These are phyloP conservation scores for Sutorius eximius DNA, from an alignment of 1,284 basidiomycete genomes.

Conservation along the genomic window DNA sequence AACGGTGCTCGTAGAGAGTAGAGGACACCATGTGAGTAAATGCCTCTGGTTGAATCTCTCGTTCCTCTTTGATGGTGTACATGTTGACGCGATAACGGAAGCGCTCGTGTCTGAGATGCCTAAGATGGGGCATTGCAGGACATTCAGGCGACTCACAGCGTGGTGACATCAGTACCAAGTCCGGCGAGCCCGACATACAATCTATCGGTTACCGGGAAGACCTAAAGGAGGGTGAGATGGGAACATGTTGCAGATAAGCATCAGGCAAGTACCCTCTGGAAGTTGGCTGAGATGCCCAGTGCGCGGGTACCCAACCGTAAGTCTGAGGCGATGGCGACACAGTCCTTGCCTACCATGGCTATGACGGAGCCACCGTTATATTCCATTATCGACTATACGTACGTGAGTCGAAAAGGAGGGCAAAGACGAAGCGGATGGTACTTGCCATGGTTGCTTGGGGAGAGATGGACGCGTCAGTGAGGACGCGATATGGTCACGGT, in stretches of 20 bases:
- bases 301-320: constrained; percentile 90
- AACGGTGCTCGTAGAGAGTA: constrained; percentile 96
- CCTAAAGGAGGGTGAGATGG: constrained; percentile 45
- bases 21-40: constrained; percentile 96
- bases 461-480: constrained; percentile 28
- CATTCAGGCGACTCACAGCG: constrained; percentile 61
- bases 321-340: constrained; percentile 98
- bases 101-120: constrained; percentile 67
- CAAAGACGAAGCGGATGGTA: not conserved
- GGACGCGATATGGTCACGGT: constrained; percentile 3
- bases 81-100: constrained; percentile 96
- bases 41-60: constrained; percentile 94
- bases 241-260: constrained; percentile 2
- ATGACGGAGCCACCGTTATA: constrained; percentile 96
- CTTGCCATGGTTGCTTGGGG: constrained; percentile 28
- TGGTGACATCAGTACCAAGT: constrained; percentile 90
- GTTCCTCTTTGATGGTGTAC: constrained; percentile 99
- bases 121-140: constrained; percentile 11
- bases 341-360: constrained; percentile 99
- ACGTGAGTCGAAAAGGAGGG: constrained; percentile 10
- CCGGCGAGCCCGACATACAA: constrained; percentile 93
- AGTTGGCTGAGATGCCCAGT: constrained; percentile 87
- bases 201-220: constrained; percentile 93
- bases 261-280: constrained; percentile 75
- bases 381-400: constrained; percentile 74